These are phyloP conservation scores for Rhododendron williamsianum DNA, from an alignment of 148 eudicot species.

Conservation along the genomic window DNA sequence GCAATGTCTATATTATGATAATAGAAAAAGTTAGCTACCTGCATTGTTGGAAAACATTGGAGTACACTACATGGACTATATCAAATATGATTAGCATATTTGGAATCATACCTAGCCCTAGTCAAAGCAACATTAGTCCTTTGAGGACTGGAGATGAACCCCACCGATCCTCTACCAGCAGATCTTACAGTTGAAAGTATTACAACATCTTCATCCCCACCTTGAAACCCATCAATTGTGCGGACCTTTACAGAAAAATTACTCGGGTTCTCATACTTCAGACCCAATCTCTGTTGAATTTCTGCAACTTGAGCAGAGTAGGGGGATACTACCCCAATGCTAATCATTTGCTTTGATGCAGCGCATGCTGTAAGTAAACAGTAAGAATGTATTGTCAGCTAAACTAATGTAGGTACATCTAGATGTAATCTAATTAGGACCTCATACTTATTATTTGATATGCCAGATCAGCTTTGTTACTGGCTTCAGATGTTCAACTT, in stretches of 20 bases:
- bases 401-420: neutral
- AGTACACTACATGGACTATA: neutral
- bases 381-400: neutral
- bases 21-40: neutral
- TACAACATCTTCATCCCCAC: slow-evolving; percentile 69
- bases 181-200: slow-evolving; percentile 70
- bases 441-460: neutral
- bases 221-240: slow-evolving; percentile 79
- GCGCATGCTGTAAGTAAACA: slow-evolving; percentile 33
- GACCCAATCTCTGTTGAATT: slow-evolving; percentile 46
- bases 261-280: slow-evolving; percentile 32
- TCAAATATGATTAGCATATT: neutral
- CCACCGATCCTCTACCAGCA: slow-evolving; percentile 40
- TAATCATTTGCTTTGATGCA: slow-evolving; percentile 26
- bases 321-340: slow-evolving; percentile 61
- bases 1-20: slow-evolving; percentile 37
- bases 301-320: slow-evolving; percentile 70
- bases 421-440: neutral
- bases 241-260: slow-evolving; percentile 49
- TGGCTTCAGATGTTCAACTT: neutral
- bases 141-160: slow-evolving; percentile 52
- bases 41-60: neutral
- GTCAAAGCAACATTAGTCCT: slow-evolving; percentile 81
- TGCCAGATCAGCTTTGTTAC: neutral
- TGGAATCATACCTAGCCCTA: slow-evolving; percentile 54